Base-by-base conservation (phyloP, 2,329 filamentous ascomycete genomes). In the Bisporella sp. region DNA sequence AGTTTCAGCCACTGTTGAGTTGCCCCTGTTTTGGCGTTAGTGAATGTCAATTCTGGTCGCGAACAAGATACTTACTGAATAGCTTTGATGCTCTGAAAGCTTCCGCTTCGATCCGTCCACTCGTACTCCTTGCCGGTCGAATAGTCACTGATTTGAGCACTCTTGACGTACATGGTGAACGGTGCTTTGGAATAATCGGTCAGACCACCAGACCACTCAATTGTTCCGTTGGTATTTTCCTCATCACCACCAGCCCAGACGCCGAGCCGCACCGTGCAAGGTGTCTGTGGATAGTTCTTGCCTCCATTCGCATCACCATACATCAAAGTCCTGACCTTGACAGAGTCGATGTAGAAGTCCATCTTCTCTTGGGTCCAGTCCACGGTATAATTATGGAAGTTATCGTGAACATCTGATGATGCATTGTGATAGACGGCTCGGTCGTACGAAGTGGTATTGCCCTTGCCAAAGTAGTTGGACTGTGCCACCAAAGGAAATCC, bases 401-500 rank as follows among this genome's bases (percentile, higher is more conserved):
- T 78, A 45, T 73, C 70, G 61, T 79, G 79, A 41, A 83, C 77
- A 60, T 72, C 71, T 54, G 67, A 57, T 54, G 66, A 57, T 46
- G 88, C 74, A n/a, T 71, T 54, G 62, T 82, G 76, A 72, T 79
- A 83, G 50, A 74, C 74, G 63, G 79, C 84, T 55, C 85, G 84
- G 70, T 89, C 82, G 68, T 82, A 89, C 51, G 77, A 77, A n/a
- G 77, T 77, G 49, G 78, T 82, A 68, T 87, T 72, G 73, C 85
- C 86, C 73, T 88, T 86, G 71, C 82, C 79, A 69, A 87, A 88
- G 70, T 85, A 92, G 72, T 92, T 91, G 58, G 80, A 84, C 59
- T 87, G 76, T 6, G 79, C 85, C 33, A 75, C 69, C 12, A 74
- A 79, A 49, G 71, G 68, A 62, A 88, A 84, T 50, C 76, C 76